A percentile compares a stretch with the other conserved stretches of the same genome.
These are phyloP conservation scores for Cutaneotrichosporon sp. DNA, from an alignment of 1,284 basidiomycete species.

Conservation along the genomic window DNA sequence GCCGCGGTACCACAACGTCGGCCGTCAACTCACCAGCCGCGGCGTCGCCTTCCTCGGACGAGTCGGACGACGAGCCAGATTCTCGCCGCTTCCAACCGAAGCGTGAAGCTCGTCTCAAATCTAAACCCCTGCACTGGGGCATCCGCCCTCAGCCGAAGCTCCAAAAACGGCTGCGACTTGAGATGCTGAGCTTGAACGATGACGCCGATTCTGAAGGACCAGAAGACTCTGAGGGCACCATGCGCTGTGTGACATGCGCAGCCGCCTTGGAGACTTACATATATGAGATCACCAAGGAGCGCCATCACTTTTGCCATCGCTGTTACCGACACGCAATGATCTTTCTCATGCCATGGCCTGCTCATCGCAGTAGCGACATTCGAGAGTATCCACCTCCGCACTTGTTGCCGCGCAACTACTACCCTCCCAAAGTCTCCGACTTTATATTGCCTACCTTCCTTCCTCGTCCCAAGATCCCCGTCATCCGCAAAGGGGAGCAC, in stretches of 20 bases:
- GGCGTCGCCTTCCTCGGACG: neutral
- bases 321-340: slow-evolving; percentile 45
- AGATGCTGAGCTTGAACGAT: neutral
- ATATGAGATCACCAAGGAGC: slow-evolving; percentile 36
- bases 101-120: slow-evolving; percentile 21
- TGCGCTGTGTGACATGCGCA: slow-evolving; percentile 38
- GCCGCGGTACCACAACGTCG: neutral
- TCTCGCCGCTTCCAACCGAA: slow-evolving; percentile 2
- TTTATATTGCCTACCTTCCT: slow-evolving; percentile 28
- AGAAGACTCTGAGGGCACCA: neutral
- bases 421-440: slow-evolving; percentile 24
- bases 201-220: neutral
- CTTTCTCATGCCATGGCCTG: slow-evolving; percentile 42
- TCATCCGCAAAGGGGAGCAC: slow-evolving; percentile 18
- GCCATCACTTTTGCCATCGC: slow-evolving; percentile 38
- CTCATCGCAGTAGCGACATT: slow-evolving; percentile 27
- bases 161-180: neutral
- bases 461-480: slow-evolving; percentile 8
- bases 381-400: slow-evolving; percentile 37
- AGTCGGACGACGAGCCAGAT: slow-evolving; percentile 17
- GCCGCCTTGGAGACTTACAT: slow-evolving; percentile 29
- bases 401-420: slow-evolving; percentile 28
- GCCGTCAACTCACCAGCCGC: neutral
- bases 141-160: neutral
- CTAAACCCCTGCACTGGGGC: neutral